These are phyloP conservation scores for Raffaelea ambrosiae DNA, from an alignment of 2,329 filamentous ascomycete species.

Conservation along the genomic window DNA sequence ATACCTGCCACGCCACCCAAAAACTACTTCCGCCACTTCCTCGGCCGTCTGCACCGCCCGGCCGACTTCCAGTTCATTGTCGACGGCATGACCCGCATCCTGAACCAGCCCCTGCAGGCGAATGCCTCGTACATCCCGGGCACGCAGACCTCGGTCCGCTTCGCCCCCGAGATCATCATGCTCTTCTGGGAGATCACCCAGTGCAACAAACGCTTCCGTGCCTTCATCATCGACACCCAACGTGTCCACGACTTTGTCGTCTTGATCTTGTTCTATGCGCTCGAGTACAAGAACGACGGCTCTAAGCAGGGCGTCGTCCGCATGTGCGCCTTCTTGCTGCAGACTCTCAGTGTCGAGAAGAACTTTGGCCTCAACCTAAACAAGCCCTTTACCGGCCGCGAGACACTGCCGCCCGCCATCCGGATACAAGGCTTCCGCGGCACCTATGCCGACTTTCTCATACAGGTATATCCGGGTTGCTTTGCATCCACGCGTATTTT, in stretches of 20 bases:
- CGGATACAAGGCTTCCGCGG: constrained; percentile 78
- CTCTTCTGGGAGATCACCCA: constrained; percentile 96
- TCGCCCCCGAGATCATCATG: constrained; percentile 93
- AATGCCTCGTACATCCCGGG: constrained; percentile 84
- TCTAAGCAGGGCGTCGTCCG: constrained; percentile 87
- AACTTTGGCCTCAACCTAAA: constrained; percentile 88
- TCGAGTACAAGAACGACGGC: constrained; percentile 78
- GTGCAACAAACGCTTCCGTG: constrained; percentile 94
- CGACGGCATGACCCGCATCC: constrained; percentile 84
- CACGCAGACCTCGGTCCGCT: constrained; percentile 69
- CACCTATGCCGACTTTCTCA: constrained; percentile 86
- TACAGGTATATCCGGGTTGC: constrained; percentile 56
- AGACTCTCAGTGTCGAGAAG: constrained; percentile 87
- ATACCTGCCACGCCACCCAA: constrained; percentile 52
- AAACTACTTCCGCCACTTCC: constrained; percentile 90
- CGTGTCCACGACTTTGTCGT: constrained; percentile 89
- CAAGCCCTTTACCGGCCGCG: constrained; percentile 79
- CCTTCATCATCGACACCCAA: constrained; percentile 94
- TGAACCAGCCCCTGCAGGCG: constrained; percentile 87
- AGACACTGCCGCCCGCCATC: constrained; percentile 74
- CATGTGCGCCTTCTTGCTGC: constrained; percentile 95
- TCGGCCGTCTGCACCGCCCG: constrained; percentile 80
- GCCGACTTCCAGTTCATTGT: constrained; percentile 98
- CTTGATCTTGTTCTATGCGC: constrained; percentile 82
- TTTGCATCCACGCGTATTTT: no score